Evolutionary conservation across 495 filamentous ascomycete genomes (phyloP).

Genomic region (Lophium mytilinum): DNA sequence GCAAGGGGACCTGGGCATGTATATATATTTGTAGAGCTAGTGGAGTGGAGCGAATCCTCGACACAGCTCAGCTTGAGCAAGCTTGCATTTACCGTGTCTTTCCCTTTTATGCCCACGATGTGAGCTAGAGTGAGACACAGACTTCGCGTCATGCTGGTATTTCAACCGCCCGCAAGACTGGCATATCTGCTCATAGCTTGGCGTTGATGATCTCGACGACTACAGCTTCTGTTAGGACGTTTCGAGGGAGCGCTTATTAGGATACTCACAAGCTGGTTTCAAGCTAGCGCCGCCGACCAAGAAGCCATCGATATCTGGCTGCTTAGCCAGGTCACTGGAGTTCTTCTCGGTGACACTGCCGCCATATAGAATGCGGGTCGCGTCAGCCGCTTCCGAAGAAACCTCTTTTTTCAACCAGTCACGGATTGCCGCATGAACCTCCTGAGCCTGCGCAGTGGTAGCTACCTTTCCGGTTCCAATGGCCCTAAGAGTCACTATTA

Average conservation of each 20-base stretch:
- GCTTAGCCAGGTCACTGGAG: constrained; percentile 81
- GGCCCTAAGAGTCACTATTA: constrained; percentile 43
- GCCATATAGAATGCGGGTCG: constrained; percentile 88
- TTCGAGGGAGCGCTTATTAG: not conserved
- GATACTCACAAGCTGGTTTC: constrained; percentile 87
- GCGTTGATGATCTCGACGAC: constrained; percentile 64
- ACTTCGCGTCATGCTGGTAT: too few species aligned
- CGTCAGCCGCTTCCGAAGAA: constrained; percentile 59
- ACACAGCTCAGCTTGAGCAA: not conserved
- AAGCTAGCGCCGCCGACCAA: constrained; percentile 95
- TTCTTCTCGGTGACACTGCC: constrained; percentile 98
- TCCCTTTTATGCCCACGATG: too few species aligned
- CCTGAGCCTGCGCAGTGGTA: constrained; percentile 85
- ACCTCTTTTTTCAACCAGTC: constrained; percentile 74
- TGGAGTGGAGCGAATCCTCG: not conserved
- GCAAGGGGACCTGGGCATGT: constrained; percentile 1
- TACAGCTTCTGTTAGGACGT: constrained; percentile 26
- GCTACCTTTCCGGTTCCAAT: constrained; percentile 98
- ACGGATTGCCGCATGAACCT: constrained; percentile 88
- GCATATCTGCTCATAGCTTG: constrained; percentile 25
- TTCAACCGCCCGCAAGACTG: too few species aligned
- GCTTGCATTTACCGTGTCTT: not conserved
- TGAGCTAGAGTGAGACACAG: too few species aligned
- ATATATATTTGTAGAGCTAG: not conserved
- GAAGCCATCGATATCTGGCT: constrained; percentile 96